Evolutionary conservation across 331 rosid species (phyloP).

Genomic region (Dryas integrifolia): DNA sequence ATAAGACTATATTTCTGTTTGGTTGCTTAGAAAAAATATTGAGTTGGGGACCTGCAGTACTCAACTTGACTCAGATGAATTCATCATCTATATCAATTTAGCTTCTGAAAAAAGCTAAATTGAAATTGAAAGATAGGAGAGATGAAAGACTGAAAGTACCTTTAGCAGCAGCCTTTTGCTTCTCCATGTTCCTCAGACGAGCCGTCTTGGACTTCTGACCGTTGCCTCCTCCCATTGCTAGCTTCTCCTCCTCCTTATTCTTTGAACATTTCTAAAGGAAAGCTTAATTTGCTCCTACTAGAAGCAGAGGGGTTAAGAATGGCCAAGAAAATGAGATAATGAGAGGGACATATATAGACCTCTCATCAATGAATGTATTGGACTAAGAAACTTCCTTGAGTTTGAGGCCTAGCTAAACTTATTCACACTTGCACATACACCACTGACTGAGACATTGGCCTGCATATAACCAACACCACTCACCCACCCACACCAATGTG

Average conservation of each 20-base stretch:
- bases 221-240: slow-evolving; percentile 56
- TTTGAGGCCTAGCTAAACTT: not conserved
- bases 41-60: not conserved
- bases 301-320: not conserved
- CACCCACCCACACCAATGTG: not conserved
- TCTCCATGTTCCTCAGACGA: slow-evolving; percentile 54
- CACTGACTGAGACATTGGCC: not conserved
- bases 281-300: not conserved
- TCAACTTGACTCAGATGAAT: too few relatives aligned
- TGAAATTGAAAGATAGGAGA: not conserved
- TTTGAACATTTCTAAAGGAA: not conserved
- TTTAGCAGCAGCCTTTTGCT: slow-evolving; percentile 40
- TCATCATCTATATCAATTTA: too few relatives aligned
- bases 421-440: too few relatives aligned
- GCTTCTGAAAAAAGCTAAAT: too few relatives aligned
- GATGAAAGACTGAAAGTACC: not conserved
- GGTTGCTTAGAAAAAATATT: not conserved
- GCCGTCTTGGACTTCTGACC: slow-evolving; percentile 59
- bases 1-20: not conserved
- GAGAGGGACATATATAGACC: not conserved
- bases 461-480: not conserved
- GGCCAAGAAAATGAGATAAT: slow-evolving; percentile 3
- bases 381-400: slow-evolving; percentile 10
- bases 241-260: slow-evolving; percentile 3
- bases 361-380: not conserved